Conservation (phyloP, 2,329 filamentous ascomycete genomes). For the Ophiostoma triangulosporum region DNA sequence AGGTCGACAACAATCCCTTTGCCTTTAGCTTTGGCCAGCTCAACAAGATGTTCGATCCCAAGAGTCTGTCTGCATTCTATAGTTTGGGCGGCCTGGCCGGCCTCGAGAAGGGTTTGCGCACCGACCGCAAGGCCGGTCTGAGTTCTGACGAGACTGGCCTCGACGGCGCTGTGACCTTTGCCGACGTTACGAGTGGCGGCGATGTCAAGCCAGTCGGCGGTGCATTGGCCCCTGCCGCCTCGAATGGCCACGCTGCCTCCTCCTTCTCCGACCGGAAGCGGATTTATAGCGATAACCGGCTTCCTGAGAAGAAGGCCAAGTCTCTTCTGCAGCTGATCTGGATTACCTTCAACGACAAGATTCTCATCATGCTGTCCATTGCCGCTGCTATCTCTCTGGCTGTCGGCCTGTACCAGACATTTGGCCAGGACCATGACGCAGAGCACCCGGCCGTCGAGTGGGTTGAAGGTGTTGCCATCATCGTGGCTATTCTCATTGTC, state of each 20-base stretch:
- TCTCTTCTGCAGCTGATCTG: constrained; percentile 60
- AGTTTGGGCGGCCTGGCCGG: constrained; percentile 66
- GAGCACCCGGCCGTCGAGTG: constrained; percentile 52
- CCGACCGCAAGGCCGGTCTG: constrained; percentile 58
- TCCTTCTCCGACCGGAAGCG: constrained; percentile 51
- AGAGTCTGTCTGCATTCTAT: constrained; percentile 70
- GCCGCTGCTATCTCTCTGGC: constrained; percentile 62
- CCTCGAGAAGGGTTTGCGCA: constrained; percentile 64
- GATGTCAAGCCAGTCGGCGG: constrained; percentile 15
- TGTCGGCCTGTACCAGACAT: constrained; percentile 63
- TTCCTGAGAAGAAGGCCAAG: constrained; percentile 65
- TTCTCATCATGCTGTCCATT: constrained; percentile 56
- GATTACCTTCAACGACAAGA: constrained; percentile 77
- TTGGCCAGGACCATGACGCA: constrained; percentile 41
- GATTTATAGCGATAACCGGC: constrained; percentile 56
- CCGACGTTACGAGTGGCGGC: constrained; percentile 45
- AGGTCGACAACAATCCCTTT: constrained; percentile 67
- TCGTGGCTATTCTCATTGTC: constrained; percentile 66
- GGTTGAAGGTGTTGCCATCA: constrained; percentile 72
- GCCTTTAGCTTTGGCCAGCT: constrained; percentile 75
- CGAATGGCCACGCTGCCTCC: constrained; percentile 13
- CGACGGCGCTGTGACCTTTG: constrained; percentile 54
- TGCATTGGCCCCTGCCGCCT: constrained; percentile 17
- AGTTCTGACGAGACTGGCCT: constrained; percentile 61
- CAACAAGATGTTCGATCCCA: constrained; percentile 79